Conservation (phyloP, 2,329 filamentous ascomycete genomes). For the Xylariaceae sp. region DNA sequence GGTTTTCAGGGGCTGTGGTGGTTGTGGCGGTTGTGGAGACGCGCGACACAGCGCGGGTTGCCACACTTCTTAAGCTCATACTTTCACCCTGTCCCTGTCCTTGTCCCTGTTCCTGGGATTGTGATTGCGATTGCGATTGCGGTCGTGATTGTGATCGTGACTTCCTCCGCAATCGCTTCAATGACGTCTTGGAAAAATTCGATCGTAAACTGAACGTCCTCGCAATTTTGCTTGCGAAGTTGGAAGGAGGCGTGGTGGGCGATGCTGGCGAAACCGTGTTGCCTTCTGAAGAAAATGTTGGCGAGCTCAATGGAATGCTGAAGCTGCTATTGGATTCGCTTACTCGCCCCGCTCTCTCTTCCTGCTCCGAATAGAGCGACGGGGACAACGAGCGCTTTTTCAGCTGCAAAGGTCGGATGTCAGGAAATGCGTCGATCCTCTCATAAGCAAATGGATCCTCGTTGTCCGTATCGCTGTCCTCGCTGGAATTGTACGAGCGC, state of each 20-base stretch:
- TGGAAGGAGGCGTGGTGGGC: conserved; percentile 34
- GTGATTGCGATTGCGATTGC: not conserved
- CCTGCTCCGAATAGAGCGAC: conserved; percentile 37
- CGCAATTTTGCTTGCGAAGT: conserved; percentile 34
- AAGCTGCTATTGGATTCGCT: conserved; percentile 33
- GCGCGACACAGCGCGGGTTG: not conserved
- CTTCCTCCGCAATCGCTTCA: conserved; percentile 35
- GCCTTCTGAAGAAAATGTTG: conserved; percentile 35
- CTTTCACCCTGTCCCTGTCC: not conserved
- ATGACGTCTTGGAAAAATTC: conserved; percentile 26
- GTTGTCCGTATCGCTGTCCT: conserved; percentile 46
- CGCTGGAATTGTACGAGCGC: conserved; percentile 41
- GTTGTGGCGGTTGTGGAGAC: not conserved
- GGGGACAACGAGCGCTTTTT: conserved; percentile 33
- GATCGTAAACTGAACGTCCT: conserved; percentile 35
- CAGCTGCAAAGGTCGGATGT: conserved; percentile 32
- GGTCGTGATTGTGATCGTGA: too few species aligned
- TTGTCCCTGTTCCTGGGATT: too few species aligned
- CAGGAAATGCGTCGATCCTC: conserved; percentile 27
- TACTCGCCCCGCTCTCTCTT: conserved; percentile 19
- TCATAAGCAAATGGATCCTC: conserved; percentile 42
- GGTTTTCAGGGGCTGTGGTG: conserved; percentile 27
- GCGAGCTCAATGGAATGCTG: conserved; percentile 33
- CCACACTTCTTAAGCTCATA: not conserved
- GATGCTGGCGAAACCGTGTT: conserved; percentile 34